Evolutionary conservation across 495 filamentous ascomycete species (phyloP), one percentile per base, ranked within the genome.

Genomic region (Terfezia boudieri): DNA sequence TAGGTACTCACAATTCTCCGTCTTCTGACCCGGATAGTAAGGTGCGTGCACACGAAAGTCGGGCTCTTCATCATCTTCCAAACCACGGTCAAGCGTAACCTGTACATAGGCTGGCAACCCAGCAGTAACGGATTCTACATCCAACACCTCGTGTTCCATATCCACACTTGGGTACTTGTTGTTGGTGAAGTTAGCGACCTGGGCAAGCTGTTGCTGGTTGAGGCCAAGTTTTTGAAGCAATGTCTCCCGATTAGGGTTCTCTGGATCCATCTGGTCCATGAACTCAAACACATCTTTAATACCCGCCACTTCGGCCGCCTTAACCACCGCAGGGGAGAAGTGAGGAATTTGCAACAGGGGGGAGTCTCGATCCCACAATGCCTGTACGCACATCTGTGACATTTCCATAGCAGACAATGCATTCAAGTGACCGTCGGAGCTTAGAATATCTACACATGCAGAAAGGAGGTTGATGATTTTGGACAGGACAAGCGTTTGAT

Each of bases 361-460:
- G 58, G 83, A 90, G 67, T 99, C 90, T 22, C 86, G 82, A 71
- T 96, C 87, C 90, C 90, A 99, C 84, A 95, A 94, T 35, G 84
- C 87, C 68, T 99, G 90, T 17, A 99, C 87, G 54, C 89, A 83
- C 90, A 99, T 99, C 68, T 99, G 90, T 22, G 86, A 93, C 80
- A 99, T 83, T 68, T 99, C 90, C 90, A 99, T 99, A 26, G 92
- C 90, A 61, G 80, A 85, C 80, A 94, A 90, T 55, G 90, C 89
- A 63, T 96, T 99, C 52, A 96, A 69, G 57, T 96, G 88, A 50
- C 89, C 92, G 55, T 96, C 88, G 7, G 89, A 95, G 9, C 86
- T 93, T 49, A 99, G 77, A 11, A 99, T 86, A 65, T 99, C 90
- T 12, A 96, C 90, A 63, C 76, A 83, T 35, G 90, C 90, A 67